Conservation (phyloP, 2,329 filamentous ascomycete species). For the Colletotrichum musicola region DNA sequence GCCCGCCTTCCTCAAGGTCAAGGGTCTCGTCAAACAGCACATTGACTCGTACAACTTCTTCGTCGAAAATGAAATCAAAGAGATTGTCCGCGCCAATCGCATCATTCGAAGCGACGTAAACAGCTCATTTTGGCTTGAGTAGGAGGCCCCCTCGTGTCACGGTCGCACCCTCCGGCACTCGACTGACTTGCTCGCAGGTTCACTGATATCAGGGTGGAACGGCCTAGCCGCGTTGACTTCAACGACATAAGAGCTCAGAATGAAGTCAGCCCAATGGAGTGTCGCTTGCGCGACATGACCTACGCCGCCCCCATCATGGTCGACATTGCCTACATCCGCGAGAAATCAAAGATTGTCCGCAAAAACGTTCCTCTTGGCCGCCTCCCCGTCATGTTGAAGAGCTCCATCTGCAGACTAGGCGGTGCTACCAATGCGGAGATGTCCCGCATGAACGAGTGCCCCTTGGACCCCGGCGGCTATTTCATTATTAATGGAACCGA, state of each 20-base stretch:
- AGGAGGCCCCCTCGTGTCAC: constrained; percentile 43
- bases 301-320: constrained; percentile 95
- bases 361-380: constrained; percentile 86
- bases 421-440: constrained; percentile 89
- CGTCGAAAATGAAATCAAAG: constrained; percentile 94
- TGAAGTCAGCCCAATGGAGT: constrained; percentile 94
- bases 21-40: constrained; percentile 96
- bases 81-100: constrained; percentile 93
- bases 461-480: constrained; percentile 95
- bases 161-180: background rate
- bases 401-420: constrained; percentile 89
- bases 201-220: constrained; percentile 88
- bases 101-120: constrained; percentile 93
- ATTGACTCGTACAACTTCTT: constrained; percentile 99
- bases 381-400: constrained; percentile 97
- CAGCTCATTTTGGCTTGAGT: constrained; percentile 90
- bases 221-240: constrained; percentile 82
- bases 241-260: constrained; percentile 77
- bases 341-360: constrained; percentile 79
- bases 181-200: constrained; percentile 59
- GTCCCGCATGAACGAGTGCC: constrained; percentile 94
- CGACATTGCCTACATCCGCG: constrained; percentile 90
- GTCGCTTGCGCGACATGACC: constrained; percentile 95
- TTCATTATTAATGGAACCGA: constrained; percentile 98
- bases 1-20: constrained; percentile 97